Conservation (phyloP, 805 yeast genomes). For the Maudiozyma serrabonitensis region DNA sequence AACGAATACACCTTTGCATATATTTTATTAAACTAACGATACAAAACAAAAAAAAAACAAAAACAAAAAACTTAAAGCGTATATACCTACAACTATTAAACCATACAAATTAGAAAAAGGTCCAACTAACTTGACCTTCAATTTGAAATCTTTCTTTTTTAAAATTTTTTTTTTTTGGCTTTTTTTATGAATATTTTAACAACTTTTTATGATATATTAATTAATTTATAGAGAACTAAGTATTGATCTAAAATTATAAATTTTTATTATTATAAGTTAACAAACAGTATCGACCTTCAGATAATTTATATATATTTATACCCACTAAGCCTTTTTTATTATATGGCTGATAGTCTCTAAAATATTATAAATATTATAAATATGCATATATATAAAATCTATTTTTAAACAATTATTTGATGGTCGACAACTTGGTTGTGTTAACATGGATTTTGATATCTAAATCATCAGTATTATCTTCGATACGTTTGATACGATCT, state of each 20-base stretch:
- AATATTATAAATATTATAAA: no score
- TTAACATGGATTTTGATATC: conserved; percentile 79
- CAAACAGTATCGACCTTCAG: background rate
- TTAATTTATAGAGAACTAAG: no score
- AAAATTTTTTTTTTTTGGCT: background rate
- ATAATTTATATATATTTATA: no score
- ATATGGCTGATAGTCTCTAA: no score
- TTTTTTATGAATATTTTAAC: background rate
- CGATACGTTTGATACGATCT: conserved; percentile 59
- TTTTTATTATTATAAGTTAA: background rate
- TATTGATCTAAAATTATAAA: background rate
- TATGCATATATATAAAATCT: no score
- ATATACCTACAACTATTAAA: background rate
- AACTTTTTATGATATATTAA: background rate
- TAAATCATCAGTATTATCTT: conserved; percentile 73
- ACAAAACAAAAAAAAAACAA: background rate
- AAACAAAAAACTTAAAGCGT: background rate
- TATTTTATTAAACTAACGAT: background rate
- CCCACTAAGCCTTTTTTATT: no score
- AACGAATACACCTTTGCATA: background rate
- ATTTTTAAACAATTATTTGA: conserved; percentile 28
- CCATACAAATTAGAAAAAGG: background rate
- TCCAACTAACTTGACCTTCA: background rate
- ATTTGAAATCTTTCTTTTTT: no score
- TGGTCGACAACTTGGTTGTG: conserved; percentile 54